Conservation (phyloP, 345 rosid species). For the Acer campestre region DNA sequence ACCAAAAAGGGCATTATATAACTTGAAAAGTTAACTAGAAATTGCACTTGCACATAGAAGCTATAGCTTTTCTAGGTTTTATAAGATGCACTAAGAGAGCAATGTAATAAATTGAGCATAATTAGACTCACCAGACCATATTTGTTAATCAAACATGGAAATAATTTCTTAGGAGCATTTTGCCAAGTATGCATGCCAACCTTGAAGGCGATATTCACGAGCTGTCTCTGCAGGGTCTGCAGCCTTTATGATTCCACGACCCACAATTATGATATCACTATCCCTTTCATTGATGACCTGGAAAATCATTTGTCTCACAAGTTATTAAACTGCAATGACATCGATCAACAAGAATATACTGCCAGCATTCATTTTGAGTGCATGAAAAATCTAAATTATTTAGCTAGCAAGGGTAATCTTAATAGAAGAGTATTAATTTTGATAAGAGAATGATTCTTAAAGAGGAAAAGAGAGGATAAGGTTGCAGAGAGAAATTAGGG, state of each 20-base stretch:
- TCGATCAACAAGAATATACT: background rate
- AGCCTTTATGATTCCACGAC: constrained; percentile 96
- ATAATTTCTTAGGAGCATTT: constrained; percentile 38
- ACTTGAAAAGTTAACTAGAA: background rate
- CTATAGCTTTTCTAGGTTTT: background rate
- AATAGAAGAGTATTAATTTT: background rate
- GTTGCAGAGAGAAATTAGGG: too few relatives aligned
- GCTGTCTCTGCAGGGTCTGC: constrained; percentile 75
- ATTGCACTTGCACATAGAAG: constrained; percentile 10
- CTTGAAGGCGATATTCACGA: constrained; percentile 81
- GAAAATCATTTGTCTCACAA: constrained; percentile 8
- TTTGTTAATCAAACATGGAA: background rate
- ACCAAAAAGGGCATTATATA: background rate
- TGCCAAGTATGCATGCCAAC: constrained; percentile 93
- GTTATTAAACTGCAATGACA: background rate
- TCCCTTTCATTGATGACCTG: constrained; percentile 87
- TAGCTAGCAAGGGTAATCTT: background rate
- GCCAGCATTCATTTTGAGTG: background rate
- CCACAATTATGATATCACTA: constrained; percentile 93
- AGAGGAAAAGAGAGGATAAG: too few relatives aligned
- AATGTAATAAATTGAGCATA: background rate
- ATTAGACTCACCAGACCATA: background rate
- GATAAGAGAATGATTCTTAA: too few relatives aligned
- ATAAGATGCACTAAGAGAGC: background rate
- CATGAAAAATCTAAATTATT: background rate